Evolutionary conservation across 2,329 filamentous ascomycete species (phyloP), one percentile per base, ranked within the genome.

Genomic region (Fusarium siculi): DNA sequence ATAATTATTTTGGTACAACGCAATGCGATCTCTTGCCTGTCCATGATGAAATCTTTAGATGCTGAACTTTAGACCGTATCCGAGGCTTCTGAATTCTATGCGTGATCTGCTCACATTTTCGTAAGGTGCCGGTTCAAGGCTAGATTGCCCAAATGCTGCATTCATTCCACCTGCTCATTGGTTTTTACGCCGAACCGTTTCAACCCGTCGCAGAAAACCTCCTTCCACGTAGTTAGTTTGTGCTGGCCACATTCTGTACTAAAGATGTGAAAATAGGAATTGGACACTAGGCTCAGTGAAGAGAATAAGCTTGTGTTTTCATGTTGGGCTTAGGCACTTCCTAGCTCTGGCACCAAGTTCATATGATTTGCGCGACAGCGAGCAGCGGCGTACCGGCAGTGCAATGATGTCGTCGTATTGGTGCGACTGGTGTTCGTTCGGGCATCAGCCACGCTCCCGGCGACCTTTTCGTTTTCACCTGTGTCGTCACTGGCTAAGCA

Each of bases 11-110:
- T 47, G 56, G 53, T 63, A 59, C 18, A 60, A 44, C 36, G 44
- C 53, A 55, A 58, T 55, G 50, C 59, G 52, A 46, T 56, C 47
- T 63, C 60, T 52, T 68, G 59, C 21, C 73, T 67, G 67, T 66
- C 72, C 82, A 63, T 63, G n/a, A 81, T 80, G 80, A 80, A 76
- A 83, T 82, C 76, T 83, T 80, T 82, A 85, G 81, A 74, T 36
- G 21, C 15, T 42, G 43, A 40, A 44, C 14, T 30, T n/a, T 43
- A 44, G 30, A 49, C 43, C 42, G 42, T 42, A 32, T 65, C 55
- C 52, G 50, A 63, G 59, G 43, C 21, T 18, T 39, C 50, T 44
- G 61, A 47, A 47, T 36, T 57, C 54, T 36, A 18, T 47, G 30
- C 7, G n/a, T 66, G 59, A 62, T 68, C 34, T 40, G 21, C n/a